phyloP scores from a whole-genome alignment of 345 rosid species.

The Hibiscus syriacus region DNA sequence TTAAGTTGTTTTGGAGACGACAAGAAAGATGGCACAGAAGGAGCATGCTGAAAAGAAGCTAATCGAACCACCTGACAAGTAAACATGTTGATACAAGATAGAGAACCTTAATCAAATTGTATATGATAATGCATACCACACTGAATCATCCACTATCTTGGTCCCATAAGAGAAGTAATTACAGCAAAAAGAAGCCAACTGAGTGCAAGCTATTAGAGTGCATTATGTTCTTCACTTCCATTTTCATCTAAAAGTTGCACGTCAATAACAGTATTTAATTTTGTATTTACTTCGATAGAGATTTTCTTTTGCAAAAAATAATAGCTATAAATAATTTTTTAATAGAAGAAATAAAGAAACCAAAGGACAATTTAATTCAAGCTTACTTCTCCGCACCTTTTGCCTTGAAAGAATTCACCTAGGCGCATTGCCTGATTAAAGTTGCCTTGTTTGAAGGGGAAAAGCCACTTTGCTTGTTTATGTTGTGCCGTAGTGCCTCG shows the following conservation, averaged over 20 bases:
- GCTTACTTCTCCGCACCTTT: background rate
- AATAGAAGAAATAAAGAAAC: too few relatives aligned
- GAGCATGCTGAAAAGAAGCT: conserved; percentile 94
- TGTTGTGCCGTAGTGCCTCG: background rate
- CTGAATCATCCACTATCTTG: background rate
- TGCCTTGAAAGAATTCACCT: background rate
- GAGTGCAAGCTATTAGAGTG: background rate
- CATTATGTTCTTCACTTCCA: background rate
- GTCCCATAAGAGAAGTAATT: background rate
- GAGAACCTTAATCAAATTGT: conserved; percentile 1
- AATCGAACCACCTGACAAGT: conserved; percentile 77
- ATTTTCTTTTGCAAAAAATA: background rate
- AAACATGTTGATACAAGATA: background rate
- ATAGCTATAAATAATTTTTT: too few relatives aligned
- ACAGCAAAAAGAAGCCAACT: background rate
- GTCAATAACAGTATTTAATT: too few relatives aligned
- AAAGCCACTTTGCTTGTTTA: background rate
- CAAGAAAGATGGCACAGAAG: conserved; percentile 89
- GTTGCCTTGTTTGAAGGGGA: background rate
- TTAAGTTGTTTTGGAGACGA: conserved; percentile 70
- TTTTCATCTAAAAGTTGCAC: too few relatives aligned
- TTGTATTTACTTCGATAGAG: too few relatives aligned
- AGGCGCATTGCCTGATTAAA: background rate
- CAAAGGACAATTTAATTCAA: background rate
- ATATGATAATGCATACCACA: background rate